phyloP scores from a whole-genome alignment of 257 asterid species.

The Euphrasia confusa region DNA sequence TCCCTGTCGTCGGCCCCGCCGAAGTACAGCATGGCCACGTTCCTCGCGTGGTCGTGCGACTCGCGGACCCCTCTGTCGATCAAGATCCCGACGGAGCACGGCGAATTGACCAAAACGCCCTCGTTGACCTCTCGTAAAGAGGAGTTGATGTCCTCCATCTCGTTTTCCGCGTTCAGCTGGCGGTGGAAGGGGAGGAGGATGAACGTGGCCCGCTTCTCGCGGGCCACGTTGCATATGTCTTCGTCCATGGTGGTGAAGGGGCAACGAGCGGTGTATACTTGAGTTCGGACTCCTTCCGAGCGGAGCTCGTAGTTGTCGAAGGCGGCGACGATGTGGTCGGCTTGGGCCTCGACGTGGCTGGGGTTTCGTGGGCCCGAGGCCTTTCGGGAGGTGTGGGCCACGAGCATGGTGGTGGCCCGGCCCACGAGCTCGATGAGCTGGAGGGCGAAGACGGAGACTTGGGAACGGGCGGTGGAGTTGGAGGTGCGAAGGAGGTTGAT shows the following conservation, averaged over 20 bases:
- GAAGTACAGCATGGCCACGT: slow-evolving; percentile 50
- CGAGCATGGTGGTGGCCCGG: slow-evolving; percentile 67
- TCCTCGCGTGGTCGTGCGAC: slow-evolving; percentile 35
- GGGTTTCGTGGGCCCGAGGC: slow-evolving; percentile 51
- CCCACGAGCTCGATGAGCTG: slow-evolving; percentile 85
- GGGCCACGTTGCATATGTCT: slow-evolving; percentile 68
- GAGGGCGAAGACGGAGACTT: slow-evolving; percentile 56
- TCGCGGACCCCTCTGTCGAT: slow-evolving; percentile 51
- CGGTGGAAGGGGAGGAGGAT: slow-evolving; percentile 77
- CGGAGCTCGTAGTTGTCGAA: slow-evolving; percentile 72
- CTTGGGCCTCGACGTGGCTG: slow-evolving; percentile 53
- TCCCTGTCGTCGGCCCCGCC: slow-evolving; percentile 94
- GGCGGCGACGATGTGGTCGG: slow-evolving; percentile 64
- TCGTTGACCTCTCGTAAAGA: slow-evolving; percentile 60
- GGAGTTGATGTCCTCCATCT: slow-evolving; percentile 67
- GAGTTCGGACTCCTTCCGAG: slow-evolving; percentile 62
- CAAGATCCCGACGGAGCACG: slow-evolving; percentile 84
- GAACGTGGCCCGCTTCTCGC: slow-evolving; percentile 56
- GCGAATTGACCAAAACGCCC: slow-evolving; percentile 59
- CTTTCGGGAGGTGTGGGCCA: slow-evolving; percentile 54
- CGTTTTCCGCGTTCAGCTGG: slow-evolving; percentile 45
- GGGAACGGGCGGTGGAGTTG: slow-evolving; percentile 43
- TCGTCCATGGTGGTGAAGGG: slow-evolving; percentile 77
- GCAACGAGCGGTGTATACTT: slow-evolving; percentile 59
- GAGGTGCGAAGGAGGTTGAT: slow-evolving; percentile 72